Conservation (phyloP, 2,329 filamentous ascomycete species). For the Bisporella sp. region DNA sequence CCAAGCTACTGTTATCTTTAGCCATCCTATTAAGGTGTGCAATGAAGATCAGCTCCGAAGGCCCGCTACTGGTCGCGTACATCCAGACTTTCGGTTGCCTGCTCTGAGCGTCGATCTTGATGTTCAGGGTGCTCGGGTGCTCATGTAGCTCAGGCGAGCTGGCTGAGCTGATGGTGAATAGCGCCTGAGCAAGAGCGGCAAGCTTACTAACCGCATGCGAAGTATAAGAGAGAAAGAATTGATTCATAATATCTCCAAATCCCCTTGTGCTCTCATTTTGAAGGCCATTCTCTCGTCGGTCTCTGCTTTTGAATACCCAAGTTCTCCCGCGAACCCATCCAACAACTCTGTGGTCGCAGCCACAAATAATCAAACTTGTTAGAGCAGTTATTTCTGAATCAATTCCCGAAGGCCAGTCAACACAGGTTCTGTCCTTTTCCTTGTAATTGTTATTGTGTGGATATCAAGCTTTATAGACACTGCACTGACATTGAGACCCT, state of each 20-base stretch:
- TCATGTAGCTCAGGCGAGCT: conserved; percentile 6
- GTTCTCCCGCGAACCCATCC: background rate
- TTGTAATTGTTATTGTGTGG: too few species aligned
- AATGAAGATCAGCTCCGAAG: too few species aligned
- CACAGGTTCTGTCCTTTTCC: too few species aligned
- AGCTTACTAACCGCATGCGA: conserved; percentile 2
- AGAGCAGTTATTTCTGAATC: too few species aligned
- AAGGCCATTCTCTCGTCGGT: background rate
- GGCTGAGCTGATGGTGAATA: conserved; percentile 7
- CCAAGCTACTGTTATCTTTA: too few species aligned
- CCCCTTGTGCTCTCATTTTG: background rate
- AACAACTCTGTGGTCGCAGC: background rate
- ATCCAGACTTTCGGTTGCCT: too few species aligned
- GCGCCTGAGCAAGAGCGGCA: conserved; percentile 10
- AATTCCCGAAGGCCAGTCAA: too few species aligned
- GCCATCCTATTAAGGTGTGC: too few species aligned
- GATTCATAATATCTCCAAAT: background rate
- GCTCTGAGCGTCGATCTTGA: background rate
- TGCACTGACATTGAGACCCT: too few species aligned
- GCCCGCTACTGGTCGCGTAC: too few species aligned
- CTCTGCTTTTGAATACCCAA: background rate
- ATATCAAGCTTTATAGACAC: too few species aligned
- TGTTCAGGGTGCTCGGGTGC: conserved; percentile 7
- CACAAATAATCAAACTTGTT: background rate
- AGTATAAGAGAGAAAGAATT: background rate